Conservation (phyloP, 2,329 filamentous ascomycete genomes). For the Fusarium sp. region DNA sequence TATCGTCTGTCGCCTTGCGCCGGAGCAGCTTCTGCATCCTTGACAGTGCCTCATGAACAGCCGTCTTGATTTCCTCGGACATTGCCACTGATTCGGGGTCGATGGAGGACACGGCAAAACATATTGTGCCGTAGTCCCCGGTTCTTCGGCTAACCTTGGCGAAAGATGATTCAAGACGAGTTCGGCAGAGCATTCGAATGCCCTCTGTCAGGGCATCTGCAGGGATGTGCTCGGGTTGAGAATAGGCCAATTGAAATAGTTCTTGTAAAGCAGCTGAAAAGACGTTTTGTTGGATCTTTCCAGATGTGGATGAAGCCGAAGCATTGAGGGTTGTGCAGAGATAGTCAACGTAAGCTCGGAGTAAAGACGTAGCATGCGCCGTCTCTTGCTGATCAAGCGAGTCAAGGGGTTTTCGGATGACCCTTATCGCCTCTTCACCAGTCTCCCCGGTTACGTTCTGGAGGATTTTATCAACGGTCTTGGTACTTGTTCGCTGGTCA, state of each 20-base stretch:
- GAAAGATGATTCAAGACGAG: slow-evolving; percentile 67
- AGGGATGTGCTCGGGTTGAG: slow-evolving; percentile 55
- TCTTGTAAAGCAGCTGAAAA: slow-evolving; percentile 60
- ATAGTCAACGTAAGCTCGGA: slow-evolving; percentile 65
- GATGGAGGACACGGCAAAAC: slow-evolving; percentile 64
- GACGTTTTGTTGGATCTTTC: slow-evolving; percentile 45
- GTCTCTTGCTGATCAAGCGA: slow-evolving; percentile 44
- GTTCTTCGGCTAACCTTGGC: slow-evolving; percentile 66
- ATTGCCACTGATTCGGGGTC: slow-evolving; percentile 64
- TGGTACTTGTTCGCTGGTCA: slow-evolving; percentile 86
- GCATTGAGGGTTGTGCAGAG: slow-evolving; percentile 63
- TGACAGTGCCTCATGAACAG: slow-evolving; percentile 63
- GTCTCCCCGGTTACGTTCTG: slow-evolving; percentile 68
- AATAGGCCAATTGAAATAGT: slow-evolving; percentile 67
- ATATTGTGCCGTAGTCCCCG: slow-evolving; percentile 64
- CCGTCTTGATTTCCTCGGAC: slow-evolving; percentile 65
- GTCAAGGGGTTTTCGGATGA: slow-evolving; percentile 58
- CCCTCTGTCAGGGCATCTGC: slow-evolving; percentile 61
- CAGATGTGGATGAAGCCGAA: slow-evolving; percentile 41
- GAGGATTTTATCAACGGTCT: slow-evolving; percentile 82
- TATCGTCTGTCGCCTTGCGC: slow-evolving; percentile 47
- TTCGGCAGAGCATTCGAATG: slow-evolving; percentile 64
- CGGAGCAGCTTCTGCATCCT: slow-evolving; percentile 65
- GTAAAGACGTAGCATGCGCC: slow-evolving; percentile 46
- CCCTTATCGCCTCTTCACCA: slow-evolving; percentile 62